phyloP scores from a whole-genome alignment of 2,329 filamentous ascomycete species.

The Exophiala aquamarina region DNA sequence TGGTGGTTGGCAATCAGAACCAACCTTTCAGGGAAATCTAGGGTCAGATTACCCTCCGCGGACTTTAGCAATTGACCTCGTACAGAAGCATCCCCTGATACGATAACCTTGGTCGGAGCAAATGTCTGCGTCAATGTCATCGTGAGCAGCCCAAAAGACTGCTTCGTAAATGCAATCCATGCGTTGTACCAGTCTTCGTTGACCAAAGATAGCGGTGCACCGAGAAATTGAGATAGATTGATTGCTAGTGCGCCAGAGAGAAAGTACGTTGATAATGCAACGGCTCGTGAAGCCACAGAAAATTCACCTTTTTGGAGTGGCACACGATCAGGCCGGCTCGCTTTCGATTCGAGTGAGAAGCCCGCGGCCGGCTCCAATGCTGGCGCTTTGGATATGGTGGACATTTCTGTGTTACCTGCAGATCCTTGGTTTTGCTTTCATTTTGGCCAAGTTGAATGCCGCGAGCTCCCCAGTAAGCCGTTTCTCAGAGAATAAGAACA shows the following conservation, averaged over 20 bases:
- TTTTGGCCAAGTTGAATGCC: too few species aligned
- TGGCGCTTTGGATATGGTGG: slow-evolving; percentile 10
- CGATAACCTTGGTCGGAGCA: slow-evolving; percentile 78
- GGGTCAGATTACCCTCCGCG: slow-evolving; percentile 71
- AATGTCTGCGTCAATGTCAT: slow-evolving; percentile 83
- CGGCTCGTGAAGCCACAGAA: slow-evolving; percentile 27
- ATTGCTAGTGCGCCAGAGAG: slow-evolving; percentile 42
- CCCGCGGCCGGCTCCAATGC: slow-evolving; percentile 24
- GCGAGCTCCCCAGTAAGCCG: too few species aligned
- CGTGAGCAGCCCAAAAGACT: slow-evolving; percentile 74
- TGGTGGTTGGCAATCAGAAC: slow-evolving; percentile 88
- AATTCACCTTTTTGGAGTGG: slow-evolving; percentile 25
- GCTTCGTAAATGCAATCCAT: slow-evolving; percentile 85
- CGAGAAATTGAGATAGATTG: slow-evolving; percentile 71
- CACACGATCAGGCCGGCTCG: slow-evolving; percentile 22
- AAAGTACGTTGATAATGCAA: slow-evolving; percentile 32
- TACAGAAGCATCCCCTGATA: slow-evolving; percentile 81
- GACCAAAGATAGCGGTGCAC: slow-evolving; percentile 71
- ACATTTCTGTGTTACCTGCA: slow-evolving; percentile 13
- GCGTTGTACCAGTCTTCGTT: slow-evolving; percentile 77
- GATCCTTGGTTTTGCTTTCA: too few species aligned
- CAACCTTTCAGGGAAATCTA: slow-evolving; percentile 76
- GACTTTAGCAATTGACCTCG: slow-evolving; percentile 70
- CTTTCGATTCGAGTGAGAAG: slow-evolving; percentile 24
- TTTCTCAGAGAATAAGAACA: too few species aligned